Conservation (phyloP, 768 basidiomycete genomes). For the Leccinum disarticulatum region DNA sequence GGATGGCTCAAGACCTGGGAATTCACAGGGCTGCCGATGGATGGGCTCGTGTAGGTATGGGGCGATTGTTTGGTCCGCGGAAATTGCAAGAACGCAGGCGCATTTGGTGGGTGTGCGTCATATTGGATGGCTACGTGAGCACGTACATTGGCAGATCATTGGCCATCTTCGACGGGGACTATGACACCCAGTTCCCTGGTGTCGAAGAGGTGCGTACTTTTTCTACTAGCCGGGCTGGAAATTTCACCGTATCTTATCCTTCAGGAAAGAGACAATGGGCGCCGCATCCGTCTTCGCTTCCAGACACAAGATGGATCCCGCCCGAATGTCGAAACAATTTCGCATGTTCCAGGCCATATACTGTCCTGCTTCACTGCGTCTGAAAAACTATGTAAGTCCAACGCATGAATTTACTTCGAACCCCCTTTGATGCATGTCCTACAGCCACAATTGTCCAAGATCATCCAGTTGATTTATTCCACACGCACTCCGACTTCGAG, state of each 20-base stretch:
- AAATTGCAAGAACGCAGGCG: slow-evolving; percentile 70
- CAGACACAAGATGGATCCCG: slow-evolving; percentile 32
- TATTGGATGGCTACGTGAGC: slow-evolving; percentile 79
- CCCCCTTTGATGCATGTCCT: slow-evolving; percentile 8
- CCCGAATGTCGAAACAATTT: slow-evolving; percentile 14
- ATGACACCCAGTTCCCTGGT: slow-evolving; percentile 67
- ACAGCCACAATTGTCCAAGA: slow-evolving; percentile 71
- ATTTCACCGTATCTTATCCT: slow-evolving; percentile 11
- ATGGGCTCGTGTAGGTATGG: slow-evolving; percentile 63
- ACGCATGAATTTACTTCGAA: background rate
- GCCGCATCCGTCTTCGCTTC: slow-evolving; percentile 39
- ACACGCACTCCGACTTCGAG: slow-evolving; percentile 56
- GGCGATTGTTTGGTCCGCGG: slow-evolving; percentile 54
- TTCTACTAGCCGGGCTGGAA: background rate
- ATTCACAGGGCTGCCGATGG: slow-evolving; percentile 81
- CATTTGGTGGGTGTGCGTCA: slow-evolving; percentile 77
- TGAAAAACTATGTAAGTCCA: slow-evolving; percentile 62
- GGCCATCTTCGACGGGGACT: slow-evolving; percentile 73
- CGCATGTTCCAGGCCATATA: slow-evolving; percentile 45
- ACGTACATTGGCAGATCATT: slow-evolving; percentile 78
- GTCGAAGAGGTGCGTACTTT: slow-evolving; percentile 49
- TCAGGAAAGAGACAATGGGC: slow-evolving; percentile 58
- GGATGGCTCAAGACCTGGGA: slow-evolving; percentile 91
- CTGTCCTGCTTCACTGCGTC: slow-evolving; percentile 79
- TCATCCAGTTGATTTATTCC: slow-evolving; percentile 72